Percentiles rank a stretch among this genome's conserved stretches.
Evolutionary conservation across 495 filamentous ascomycete genomes (phyloP).

Genomic region (Rusavskia elegans): DNA sequence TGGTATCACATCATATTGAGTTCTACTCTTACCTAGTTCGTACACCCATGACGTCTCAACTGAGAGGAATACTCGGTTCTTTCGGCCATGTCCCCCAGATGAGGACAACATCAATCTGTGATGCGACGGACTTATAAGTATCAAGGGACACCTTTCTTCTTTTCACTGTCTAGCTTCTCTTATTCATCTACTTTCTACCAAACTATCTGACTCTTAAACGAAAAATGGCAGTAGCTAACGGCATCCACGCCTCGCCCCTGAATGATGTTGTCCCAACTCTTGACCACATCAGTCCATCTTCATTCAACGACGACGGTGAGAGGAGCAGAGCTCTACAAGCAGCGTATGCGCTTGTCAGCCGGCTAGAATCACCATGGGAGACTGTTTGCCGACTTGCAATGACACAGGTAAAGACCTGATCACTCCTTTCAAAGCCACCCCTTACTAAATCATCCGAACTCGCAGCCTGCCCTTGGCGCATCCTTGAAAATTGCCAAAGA

Average conservation of each 20-base stretch:
- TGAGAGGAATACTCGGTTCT: no score
- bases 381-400: slow-evolving; percentile 1
- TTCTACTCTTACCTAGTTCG: no score
- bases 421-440: not conserved
- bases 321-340: slow-evolving; percentile 2
- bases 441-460: not conserved
- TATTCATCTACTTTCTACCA: no score
- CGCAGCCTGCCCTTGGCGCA: slow-evolving; percentile 4
- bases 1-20: no score
- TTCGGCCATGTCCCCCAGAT: no score
- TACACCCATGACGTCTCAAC: no score
- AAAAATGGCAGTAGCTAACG: not conserved
- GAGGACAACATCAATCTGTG: no score
- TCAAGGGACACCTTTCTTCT: no score
- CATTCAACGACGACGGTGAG: slow-evolving; percentile 5
- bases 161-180: no score
- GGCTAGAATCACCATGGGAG: slow-evolving; percentile 8
- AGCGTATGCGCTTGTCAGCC: slow-evolving; percentile 7
- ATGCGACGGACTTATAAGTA: no score
- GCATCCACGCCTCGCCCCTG: not conserved
- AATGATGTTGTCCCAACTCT: not conserved
- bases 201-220: no score
- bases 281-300: not conserved
- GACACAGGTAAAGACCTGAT: slow-evolving; percentile 2
- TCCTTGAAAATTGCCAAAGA: slow-evolving; percentile 8